Evolutionary conservation across 371 early-diverging fungal genomes (phyloP).

Genomic region (Vairimorpha apis): DNA sequence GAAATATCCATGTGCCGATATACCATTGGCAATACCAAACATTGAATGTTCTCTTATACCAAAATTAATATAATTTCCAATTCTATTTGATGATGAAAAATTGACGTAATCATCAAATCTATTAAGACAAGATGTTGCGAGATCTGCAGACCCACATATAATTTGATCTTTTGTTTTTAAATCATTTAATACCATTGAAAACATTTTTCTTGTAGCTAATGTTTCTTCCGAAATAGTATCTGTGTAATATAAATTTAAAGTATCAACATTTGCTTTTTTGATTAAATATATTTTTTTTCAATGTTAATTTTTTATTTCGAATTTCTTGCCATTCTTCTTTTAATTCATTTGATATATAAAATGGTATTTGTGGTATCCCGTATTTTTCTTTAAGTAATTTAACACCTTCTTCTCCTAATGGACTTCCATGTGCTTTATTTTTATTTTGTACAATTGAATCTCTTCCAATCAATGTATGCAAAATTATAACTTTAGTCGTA

Average conservation of each 20-base stretch:
- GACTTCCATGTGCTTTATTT: slow-evolving; percentile 76
- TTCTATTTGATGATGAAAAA: slow-evolving; percentile 66
- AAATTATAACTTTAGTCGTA: slow-evolving; percentile 56
- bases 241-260: too few species aligned
- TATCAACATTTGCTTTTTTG: slow-evolving; percentile 46
- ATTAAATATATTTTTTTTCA: slow-evolving; percentile 66
- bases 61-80: slow-evolving; percentile 82
- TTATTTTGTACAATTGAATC: slow-evolving; percentile 78
- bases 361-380: slow-evolving; percentile 67
- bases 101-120: slow-evolving; percentile 83
- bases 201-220: slow-evolving; percentile 56
- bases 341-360: slow-evolving; percentile 67
- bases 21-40: slow-evolving; percentile 88
- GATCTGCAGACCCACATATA: slow-evolving; percentile 93
- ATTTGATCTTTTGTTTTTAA: slow-evolving; percentile 72
- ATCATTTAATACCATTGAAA: slow-evolving; percentile 72
- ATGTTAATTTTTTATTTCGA: slow-evolving; percentile 71
- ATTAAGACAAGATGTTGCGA: slow-evolving; percentile 89
- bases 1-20: slow-evolving; percentile 73
- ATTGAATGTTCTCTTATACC: slow-evolving; percentile 98
- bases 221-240: background rate
- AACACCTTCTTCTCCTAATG: slow-evolving; percentile 75
- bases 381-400: slow-evolving; percentile 73
- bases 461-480: slow-evolving; percentile 67
- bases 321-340: slow-evolving; percentile 66